Percentiles rank a stretch among this genome's conserved stretches.
These are phyloP conservation scores for Phaeodactylum tricornutum DNA, from an alignment of 108 stramenopile species.

Conservation along the genomic window DNA sequence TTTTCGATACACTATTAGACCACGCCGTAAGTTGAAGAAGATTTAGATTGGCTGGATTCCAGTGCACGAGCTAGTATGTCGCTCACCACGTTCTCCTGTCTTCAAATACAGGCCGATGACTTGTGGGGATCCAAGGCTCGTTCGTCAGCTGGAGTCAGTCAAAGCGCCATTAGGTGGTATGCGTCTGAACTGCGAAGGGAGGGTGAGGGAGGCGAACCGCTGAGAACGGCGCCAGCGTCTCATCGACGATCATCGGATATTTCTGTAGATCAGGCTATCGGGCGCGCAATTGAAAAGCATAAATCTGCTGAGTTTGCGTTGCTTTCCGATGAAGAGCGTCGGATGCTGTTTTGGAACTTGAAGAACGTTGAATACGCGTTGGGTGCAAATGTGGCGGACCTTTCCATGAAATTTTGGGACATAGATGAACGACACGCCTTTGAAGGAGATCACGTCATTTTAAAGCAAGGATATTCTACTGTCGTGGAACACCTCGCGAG, in stretches of 20 bases:
- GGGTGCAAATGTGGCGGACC: constrained; percentile 35
- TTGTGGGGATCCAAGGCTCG: constrained; percentile 17
- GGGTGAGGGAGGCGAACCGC: background rate
- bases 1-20: constrained; percentile 48
- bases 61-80: too few species aligned
- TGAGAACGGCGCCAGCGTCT: constrained; percentile 8
- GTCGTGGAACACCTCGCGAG: constrained; percentile 29
- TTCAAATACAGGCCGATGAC: too few species aligned
- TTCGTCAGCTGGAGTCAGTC: too few species aligned
- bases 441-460: constrained; percentile 72
- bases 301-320: constrained; percentile 23
- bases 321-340: constrained; percentile 30
- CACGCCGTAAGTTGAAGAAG: constrained; percentile 12
- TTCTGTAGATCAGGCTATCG: constrained; percentile 36
- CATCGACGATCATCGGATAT: constrained; percentile 44
- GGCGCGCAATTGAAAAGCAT: constrained; percentile 25
- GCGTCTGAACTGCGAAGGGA: constrained; percentile 6
- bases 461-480: constrained; percentile 50
- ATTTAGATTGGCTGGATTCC: background rate
- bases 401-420: constrained; percentile 74
- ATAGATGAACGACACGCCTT: constrained; percentile 71
- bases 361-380: constrained; percentile 68
- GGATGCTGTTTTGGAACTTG: constrained; percentile 62
- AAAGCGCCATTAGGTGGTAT: constrained; percentile 34
- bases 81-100: too few species aligned